Evolutionary conservation across 31 red algal genomes (phyloP).

Genomic region (Bonnemaisonia californica): DNA sequence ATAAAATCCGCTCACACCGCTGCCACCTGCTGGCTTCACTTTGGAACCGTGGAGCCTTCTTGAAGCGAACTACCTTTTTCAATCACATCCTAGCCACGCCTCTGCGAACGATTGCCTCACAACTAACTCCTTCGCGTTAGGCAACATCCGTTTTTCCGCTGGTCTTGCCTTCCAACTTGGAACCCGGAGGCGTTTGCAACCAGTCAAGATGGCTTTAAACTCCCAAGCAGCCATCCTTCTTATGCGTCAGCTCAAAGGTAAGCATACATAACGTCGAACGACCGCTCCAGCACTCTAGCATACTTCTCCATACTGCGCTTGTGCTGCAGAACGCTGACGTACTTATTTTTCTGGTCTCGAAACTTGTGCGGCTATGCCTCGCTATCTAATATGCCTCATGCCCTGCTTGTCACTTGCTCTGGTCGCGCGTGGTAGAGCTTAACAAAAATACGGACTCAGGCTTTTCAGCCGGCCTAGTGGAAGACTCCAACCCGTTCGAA

Average conservation of each 20-base stretch:
- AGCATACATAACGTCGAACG: conserved; percentile 10
- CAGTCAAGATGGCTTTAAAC: conserved; percentile 15
- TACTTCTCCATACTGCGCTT: background rate
- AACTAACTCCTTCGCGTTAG: too few relatives aligned
- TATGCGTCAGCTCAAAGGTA: conserved; percentile 94
- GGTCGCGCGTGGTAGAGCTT: conserved; percentile 54
- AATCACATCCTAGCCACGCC: too few relatives aligned
- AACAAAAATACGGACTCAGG: conserved; percentile 94
- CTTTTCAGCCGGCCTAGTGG: conserved; percentile 96
- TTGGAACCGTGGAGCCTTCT: too few relatives aligned
- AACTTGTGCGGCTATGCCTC: background rate
- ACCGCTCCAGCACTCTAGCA: background rate
- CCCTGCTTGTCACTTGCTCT: background rate
- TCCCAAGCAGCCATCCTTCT: conserved; percentile 88
- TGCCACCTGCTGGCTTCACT: too few relatives aligned
- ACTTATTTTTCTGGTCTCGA: background rate
- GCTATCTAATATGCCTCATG: background rate
- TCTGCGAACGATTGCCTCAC: too few relatives aligned
- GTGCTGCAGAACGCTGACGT: too few relatives aligned
- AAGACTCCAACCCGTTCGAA: conserved; percentile 97
- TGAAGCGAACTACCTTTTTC: too few relatives aligned
- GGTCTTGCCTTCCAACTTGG: background rate
- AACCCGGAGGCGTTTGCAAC: too few relatives aligned
- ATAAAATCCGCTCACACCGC: too few relatives aligned
- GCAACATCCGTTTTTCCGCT: background rate